A percentile compares a stretch with the other conserved stretches of the same genome.
phyloP scores from a whole-genome alignment of 306 rosid genomes.

The Vigna mungo region DNA sequence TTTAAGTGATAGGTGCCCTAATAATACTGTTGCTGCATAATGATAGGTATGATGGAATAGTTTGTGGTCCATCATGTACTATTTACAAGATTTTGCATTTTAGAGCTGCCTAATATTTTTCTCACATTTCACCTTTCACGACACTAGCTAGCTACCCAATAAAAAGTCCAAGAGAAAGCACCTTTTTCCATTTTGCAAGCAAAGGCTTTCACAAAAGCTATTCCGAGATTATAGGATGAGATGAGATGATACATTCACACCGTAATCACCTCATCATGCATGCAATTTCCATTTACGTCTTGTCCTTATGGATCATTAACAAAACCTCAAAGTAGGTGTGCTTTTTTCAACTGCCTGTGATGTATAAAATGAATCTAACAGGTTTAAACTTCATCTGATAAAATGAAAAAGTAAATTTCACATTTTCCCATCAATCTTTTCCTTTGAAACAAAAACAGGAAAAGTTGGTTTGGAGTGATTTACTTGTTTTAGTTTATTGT shows the following conservation, averaged over 20 bases:
- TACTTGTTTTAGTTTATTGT: neutral
- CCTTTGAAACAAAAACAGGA: slow-evolving; percentile 28
- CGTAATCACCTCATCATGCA: slow-evolving; percentile 41
- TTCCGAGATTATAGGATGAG: slow-evolving; percentile 38
- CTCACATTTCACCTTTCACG: slow-evolving; percentile 35
- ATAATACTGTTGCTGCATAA: slow-evolving; percentile 26
- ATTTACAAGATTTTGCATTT: slow-evolving; percentile 44
- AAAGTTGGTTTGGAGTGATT: neutral
- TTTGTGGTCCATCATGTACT: slow-evolving; percentile 43
- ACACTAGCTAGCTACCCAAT: slow-evolving; percentile 35
- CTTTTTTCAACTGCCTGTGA: neutral
- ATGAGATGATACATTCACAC: slow-evolving; percentile 9
- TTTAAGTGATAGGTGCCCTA: slow-evolving; percentile 36
- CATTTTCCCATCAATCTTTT: slow-evolving; percentile 5
- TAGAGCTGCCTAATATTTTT: slow-evolving; percentile 41
- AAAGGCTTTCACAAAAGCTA: slow-evolving; percentile 48
- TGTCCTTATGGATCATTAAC: slow-evolving; percentile 36
- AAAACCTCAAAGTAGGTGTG: slow-evolving; percentile 14
- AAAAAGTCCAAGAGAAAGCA: slow-evolving; percentile 35
- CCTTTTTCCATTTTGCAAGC: slow-evolving; percentile 46
- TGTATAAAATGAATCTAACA: neutral
- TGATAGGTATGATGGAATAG: slow-evolving; percentile 44
- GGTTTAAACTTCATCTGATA: neutral
- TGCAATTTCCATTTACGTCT: slow-evolving; percentile 43
- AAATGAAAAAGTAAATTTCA: neutral